Conservation (phyloP, 257 asterid genomes). For the Jacaranda mimosifolia region DNA sequence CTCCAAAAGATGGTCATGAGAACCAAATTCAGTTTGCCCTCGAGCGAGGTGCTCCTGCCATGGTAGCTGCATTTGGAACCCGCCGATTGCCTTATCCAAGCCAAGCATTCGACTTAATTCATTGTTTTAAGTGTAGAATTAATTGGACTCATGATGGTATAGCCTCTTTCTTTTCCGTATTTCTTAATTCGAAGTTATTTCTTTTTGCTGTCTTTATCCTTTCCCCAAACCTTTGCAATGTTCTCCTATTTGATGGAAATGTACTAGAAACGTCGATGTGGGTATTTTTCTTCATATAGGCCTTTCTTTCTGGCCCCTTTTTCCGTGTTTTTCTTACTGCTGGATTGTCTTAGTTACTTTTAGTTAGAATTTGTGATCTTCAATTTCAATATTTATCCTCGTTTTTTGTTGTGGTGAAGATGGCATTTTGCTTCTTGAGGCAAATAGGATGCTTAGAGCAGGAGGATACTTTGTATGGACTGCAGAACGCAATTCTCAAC, state of each 20-base stretch:
- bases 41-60: conserved; percentile 76
- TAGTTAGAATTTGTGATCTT: background rate
- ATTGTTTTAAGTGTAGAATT: conserved; percentile 59
- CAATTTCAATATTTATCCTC: background rate
- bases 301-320: background rate
- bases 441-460: conserved; percentile 71
- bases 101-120: conserved; percentile 74
- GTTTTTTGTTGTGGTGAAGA: conserved; percentile 43
- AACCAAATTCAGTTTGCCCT: conserved; percentile 62
- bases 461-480: conserved; percentile 72
- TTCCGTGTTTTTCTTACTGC: background rate
- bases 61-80: conserved; percentile 55
- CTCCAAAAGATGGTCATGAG: conserved; percentile 50
- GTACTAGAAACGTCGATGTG: background rate
- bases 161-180: conserved; percentile 11
- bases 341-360: background rate
- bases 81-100: conserved; percentile 66
- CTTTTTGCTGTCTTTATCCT: background rate
- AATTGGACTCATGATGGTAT: conserved; percentile 64
- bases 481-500: conserved; percentile 39
- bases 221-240: no score
- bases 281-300: background rate
- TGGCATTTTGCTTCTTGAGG: conserved; percentile 74
- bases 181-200: background rate
- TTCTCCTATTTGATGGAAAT: background rate